These are phyloP conservation scores for Thraustotheca clavata DNA, from an alignment of 352 stramenopile genomes.

Conservation along the genomic window DNA sequence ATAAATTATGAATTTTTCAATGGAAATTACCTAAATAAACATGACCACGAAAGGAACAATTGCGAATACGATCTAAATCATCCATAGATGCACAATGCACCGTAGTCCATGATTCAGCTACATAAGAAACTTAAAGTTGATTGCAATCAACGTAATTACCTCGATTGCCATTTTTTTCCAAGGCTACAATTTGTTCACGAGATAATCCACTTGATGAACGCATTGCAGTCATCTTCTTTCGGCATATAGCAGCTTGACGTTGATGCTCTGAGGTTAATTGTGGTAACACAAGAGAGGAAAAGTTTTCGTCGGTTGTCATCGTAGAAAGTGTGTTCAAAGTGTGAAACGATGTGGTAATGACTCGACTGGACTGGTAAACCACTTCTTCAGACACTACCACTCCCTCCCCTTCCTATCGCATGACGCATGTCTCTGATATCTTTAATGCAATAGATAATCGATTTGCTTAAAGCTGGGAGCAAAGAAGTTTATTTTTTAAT, in stretches of 20 bases:
- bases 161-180: constrained; percentile 54
- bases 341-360: no score
- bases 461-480: no score
- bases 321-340: background rate
- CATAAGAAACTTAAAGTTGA: background rate
- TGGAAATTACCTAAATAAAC: constrained; percentile 47
- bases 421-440: no score
- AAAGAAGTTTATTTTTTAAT: no score
- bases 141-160: constrained; percentile 28
- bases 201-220: constrained; percentile 33
- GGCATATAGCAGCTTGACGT: constrained; percentile 24
- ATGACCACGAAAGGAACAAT: constrained; percentile 55
- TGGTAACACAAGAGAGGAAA: constrained; percentile 17
- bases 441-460: no score
- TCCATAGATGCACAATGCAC: constrained; percentile 42
- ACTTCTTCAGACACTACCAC: no score
- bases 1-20: background rate
- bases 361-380: constrained; percentile 5
- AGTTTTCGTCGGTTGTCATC: background rate
- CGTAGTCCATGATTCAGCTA: constrained; percentile 50
- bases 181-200: constrained; percentile 32
- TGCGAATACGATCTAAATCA: constrained; percentile 34
- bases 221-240: constrained; percentile 14
- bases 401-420: no score
- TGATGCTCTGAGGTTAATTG: constrained; percentile 28